Conservation (phyloP, 176 grass and related monocot genomes). For the Lolium multiflorum region DNA sequence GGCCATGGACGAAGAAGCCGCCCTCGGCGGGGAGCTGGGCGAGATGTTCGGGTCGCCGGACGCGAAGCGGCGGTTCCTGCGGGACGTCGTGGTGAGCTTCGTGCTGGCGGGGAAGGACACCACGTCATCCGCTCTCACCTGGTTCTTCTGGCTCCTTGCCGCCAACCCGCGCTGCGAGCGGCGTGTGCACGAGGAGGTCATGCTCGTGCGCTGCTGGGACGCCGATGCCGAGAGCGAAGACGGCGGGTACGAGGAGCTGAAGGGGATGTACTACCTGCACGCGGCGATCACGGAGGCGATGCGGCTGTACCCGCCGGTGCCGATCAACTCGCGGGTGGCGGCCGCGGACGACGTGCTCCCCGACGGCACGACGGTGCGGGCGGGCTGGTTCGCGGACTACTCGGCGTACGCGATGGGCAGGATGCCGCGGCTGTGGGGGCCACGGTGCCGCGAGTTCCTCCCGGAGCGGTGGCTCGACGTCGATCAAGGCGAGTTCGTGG, state of each 20-base stretch:
- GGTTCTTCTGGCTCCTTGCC: constrained; percentile 83
- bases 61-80: constrained; percentile 60
- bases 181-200: constrained; percentile 51
- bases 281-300: constrained; percentile 72
- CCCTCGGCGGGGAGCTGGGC: constrained; percentile 33
- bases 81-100: constrained; percentile 74
- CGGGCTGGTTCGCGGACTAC: constrained; percentile 65
- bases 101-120: constrained; percentile 72
- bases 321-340: constrained; percentile 58
- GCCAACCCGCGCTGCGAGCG: constrained; percentile 54
- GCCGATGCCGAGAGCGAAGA: neutral
- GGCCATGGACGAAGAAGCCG: constrained; percentile 48
- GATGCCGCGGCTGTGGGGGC: constrained; percentile 59
- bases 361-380: constrained; percentile 66
- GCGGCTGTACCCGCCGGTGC: constrained; percentile 80
- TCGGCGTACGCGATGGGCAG: constrained; percentile 75
- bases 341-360: constrained; percentile 60
- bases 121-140: constrained; percentile 59
- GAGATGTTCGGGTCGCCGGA: constrained; percentile 44
- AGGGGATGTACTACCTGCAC: constrained; percentile 64
- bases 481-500: constrained; percentile 41
- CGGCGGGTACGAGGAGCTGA: constrained; percentile 45
- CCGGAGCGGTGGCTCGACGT: constrained; percentile 68
- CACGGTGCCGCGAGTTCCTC: constrained; percentile 42
- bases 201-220: neutral